Evolutionary conservation across 768 basidiomycete genomes (phyloP).

Genomic region (Kockovaella imperatae): DNA sequence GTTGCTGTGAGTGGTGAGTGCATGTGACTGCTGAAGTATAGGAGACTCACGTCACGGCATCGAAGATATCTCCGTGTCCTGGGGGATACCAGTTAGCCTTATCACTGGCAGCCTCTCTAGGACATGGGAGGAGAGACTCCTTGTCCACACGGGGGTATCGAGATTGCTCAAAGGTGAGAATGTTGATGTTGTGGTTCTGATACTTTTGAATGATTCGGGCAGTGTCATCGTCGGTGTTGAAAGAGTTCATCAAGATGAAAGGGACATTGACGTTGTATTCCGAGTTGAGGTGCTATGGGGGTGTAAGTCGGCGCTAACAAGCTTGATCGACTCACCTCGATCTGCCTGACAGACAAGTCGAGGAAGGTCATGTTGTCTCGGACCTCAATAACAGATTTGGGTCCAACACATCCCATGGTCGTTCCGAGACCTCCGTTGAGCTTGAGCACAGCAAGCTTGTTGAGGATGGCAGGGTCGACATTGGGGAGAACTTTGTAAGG

Average conservation of each 20-base stretch:
- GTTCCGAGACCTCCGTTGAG: slow-evolving; percentile 90
- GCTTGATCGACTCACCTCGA: slow-evolving; percentile 53
- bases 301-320: not conserved
- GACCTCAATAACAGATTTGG: slow-evolving; percentile 87
- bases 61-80: slow-evolving; percentile 93
- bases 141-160: slow-evolving; percentile 87
- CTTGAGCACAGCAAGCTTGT: slow-evolving; percentile 91
- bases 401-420: slow-evolving; percentile 59
- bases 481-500: slow-evolving; percentile 67
- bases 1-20: slow-evolving; percentile 49
- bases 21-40: not conserved
- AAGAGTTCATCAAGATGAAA: slow-evolving; percentile 97
- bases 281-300: slow-evolving; percentile 66
- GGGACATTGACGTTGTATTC: slow-evolving; percentile 77
- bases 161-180: slow-evolving; percentile 83
- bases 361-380: slow-evolving; percentile 96
- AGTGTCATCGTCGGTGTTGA: slow-evolving; percentile 96
- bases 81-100: slow-evolving; percentile 95
- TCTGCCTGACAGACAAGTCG: slow-evolving; percentile 86
- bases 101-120: slow-evolving; percentile 67
- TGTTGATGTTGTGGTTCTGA: slow-evolving; percentile 83
- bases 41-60: slow-evolving; percentile 56
- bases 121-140: slow-evolving; percentile 77
- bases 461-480: slow-evolving; percentile 60
- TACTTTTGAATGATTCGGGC: slow-evolving; percentile 96